phyloP scores from a whole-genome alignment of 345 rosid species.

The Eucalyptus lansdowneana region DNA sequence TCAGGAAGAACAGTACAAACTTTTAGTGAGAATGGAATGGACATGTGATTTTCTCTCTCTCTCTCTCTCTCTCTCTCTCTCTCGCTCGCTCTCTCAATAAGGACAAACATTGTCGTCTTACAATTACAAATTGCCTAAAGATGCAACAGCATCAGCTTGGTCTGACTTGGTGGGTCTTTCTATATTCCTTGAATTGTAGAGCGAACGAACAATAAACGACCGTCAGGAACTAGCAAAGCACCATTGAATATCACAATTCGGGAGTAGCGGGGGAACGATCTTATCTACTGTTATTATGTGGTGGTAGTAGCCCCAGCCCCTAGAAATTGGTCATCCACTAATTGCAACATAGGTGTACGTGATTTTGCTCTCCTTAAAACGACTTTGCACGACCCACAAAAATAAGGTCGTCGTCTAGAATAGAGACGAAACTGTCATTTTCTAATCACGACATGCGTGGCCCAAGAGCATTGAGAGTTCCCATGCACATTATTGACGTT shows the following conservation, averaged over 20 bases:
- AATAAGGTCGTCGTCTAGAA: not conserved
- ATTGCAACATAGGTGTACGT: not conserved
- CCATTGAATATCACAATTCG: not conserved
- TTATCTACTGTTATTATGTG: not conserved
- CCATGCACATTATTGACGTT: not conserved
- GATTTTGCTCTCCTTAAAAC: not conserved
- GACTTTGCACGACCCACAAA: not conserved
- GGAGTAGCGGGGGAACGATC: not conserved
- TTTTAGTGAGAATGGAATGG: not conserved
- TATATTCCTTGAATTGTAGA: not conserved
- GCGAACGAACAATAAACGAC: not conserved
- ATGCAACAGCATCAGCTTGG: not conserved
- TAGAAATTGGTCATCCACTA: not conserved
- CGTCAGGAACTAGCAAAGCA: not conserved
- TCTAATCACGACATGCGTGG: not conserved
- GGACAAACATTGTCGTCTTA: not conserved
- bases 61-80: no score
- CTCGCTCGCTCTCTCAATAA: no score
- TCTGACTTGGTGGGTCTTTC: not conserved
- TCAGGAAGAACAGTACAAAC: not conserved
- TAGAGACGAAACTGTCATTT: not conserved
- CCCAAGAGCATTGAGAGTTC: not conserved
- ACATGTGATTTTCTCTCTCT: no score
- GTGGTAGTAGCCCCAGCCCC: not conserved
- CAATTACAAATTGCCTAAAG: not conserved